Evolutionary conservation across 257 asterid genomes (phyloP).

Genomic region (Plectranthus barbatus): DNA sequence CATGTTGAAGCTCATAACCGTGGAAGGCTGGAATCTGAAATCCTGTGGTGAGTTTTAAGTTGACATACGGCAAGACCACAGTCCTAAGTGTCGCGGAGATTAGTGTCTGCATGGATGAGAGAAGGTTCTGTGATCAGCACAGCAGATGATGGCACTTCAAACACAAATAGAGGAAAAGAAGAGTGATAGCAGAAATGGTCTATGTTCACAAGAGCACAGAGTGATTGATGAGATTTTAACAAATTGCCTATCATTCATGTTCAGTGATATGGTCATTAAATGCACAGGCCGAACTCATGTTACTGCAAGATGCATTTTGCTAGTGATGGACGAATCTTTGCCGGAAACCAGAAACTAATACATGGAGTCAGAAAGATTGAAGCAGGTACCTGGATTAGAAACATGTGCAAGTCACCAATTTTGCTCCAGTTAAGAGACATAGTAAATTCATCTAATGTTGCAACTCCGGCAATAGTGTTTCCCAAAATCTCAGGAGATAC

Average conservation of each 20-base stretch:
- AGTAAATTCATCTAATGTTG: slow-evolving; percentile 49
- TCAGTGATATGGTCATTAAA: no score
- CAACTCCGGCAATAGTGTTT: slow-evolving; percentile 46
- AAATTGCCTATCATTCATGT: no score
- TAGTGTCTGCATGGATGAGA: slow-evolving; percentile 57
- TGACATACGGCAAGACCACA: slow-evolving; percentile 59
- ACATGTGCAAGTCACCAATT: slow-evolving; percentile 71
- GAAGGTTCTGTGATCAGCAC: not conserved
- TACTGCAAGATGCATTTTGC: not conserved
- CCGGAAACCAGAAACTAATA: no score
- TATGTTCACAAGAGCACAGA: not conserved
- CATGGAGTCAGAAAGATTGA: not conserved
- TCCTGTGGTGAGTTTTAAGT: slow-evolving; percentile 54
- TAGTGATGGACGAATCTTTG: no score
- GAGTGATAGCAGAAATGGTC: no score
- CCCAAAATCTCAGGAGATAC: slow-evolving; percentile 48
- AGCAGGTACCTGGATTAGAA: slow-evolving; percentile 60
- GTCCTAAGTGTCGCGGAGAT: slow-evolving; percentile 51
- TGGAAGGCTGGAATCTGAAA: slow-evolving; percentile 45
- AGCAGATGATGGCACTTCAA: not conserved
- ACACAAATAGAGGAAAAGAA: not conserved
- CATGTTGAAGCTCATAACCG: slow-evolving; percentile 60
- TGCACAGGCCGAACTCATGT: not conserved
- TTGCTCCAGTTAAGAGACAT: slow-evolving; percentile 81
- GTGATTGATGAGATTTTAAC: no score